Conservation (phyloP, 1,284 basidiomycete genomes). For the Fistulinella cinereoalba region DNA sequence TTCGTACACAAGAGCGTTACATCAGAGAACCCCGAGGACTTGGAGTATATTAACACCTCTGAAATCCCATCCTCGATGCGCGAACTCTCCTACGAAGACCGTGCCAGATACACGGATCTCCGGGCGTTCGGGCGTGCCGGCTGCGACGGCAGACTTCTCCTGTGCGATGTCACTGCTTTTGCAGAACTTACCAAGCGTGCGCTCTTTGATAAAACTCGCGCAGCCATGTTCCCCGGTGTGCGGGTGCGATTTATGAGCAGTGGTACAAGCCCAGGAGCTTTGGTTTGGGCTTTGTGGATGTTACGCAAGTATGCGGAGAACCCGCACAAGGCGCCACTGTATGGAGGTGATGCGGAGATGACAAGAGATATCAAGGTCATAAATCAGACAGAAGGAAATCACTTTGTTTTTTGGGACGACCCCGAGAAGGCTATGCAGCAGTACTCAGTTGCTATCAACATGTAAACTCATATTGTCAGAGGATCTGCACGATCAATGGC, state of each 20-base stretch:
- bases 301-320: slow-evolving; percentile 9
- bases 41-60: slow-evolving; percentile 16
- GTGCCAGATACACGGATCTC: slow-evolving; percentile 13
- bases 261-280: slow-evolving; percentile 10
- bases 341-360: slow-evolving; percentile 17
- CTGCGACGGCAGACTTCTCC: slow-evolving; percentile 15
- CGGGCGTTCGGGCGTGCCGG: slow-evolving; percentile 1
- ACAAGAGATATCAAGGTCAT: slow-evolving; percentile 21
- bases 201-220: slow-evolving; percentile 20
- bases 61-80: slow-evolving; percentile 7
- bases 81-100: slow-evolving; percentile 19
- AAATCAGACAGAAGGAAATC: slow-evolving; percentile 24
- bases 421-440: slow-evolving; percentile 26
- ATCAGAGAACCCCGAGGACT: slow-evolving; percentile 21
- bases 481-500: too few species aligned
- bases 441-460: slow-evolving; percentile 11
- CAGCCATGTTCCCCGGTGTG: slow-evolving; percentile 14
- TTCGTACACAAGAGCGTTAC: slow-evolving; percentile 17
- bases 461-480: not conserved
- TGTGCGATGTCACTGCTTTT: slow-evolving; percentile 10
- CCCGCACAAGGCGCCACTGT: slow-evolving; percentile 8
- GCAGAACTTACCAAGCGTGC: slow-evolving; percentile 14
- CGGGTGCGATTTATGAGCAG: slow-evolving; percentile 24
- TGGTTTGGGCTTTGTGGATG: slow-evolving; percentile 18
- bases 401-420: slow-evolving; percentile 31